These are phyloP conservation scores for Canna indica DNA, from an alignment of 176 grass and related monocot genomes.

Conservation along the genomic window DNA sequence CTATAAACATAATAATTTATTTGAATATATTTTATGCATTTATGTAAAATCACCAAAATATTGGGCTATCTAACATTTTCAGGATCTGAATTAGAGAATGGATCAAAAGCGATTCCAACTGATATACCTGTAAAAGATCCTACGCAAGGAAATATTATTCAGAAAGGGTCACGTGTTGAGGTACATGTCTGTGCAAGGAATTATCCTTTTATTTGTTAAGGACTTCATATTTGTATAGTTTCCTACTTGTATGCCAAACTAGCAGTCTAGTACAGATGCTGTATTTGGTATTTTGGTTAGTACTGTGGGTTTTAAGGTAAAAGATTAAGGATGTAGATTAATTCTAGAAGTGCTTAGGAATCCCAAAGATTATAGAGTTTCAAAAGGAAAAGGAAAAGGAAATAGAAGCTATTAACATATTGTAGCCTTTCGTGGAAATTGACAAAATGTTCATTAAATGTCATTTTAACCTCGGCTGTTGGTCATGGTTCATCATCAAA, in stretches of 20 bases:
- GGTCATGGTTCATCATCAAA: not conserved
- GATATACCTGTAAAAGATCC: constrained; percentile 19
- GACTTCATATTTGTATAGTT: not conserved
- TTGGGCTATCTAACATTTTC: not conserved
- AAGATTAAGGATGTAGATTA: not conserved
- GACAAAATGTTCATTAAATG: not conserved
- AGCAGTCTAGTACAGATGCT: not conserved
- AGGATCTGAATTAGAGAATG: constrained; percentile 36
- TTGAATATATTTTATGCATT: not conserved
- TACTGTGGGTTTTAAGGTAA: not conserved
- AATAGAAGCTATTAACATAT: too few species aligned
- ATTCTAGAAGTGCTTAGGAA: not conserved
- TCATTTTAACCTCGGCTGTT: not conserved
- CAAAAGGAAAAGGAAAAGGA: not conserved
- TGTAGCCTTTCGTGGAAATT: not conserved
- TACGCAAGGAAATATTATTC: constrained; percentile 51
- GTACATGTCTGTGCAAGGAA: constrained; percentile 22
- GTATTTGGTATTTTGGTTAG: not conserved
- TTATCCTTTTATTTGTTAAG: not conserved
- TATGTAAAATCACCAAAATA: not conserved
- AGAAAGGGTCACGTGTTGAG: constrained; percentile 78
- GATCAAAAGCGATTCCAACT: constrained; percentile 1
- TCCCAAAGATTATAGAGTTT: not conserved
- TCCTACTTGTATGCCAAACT: too few species aligned
- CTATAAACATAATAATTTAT: not conserved